Evolutionary conservation across 179 eudicot genomes (phyloP).

Genomic region (Camellia oleifera): DNA sequence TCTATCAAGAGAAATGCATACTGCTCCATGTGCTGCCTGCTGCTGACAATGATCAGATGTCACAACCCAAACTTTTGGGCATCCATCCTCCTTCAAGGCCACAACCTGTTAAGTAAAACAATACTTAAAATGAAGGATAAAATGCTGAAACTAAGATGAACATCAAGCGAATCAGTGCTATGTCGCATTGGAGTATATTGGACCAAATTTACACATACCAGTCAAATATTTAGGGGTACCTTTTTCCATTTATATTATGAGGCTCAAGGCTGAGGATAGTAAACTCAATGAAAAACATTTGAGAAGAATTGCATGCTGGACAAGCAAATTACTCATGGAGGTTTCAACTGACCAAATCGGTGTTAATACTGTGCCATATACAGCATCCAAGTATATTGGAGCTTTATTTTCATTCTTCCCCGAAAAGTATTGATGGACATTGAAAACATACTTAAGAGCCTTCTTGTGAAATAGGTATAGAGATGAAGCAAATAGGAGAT

Average conservation of each 20-base stretch:
- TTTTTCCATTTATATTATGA: neutral
- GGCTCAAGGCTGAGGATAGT: neutral
- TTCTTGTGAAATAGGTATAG: neutral
- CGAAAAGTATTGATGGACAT: neutral
- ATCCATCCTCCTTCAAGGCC: slow-evolving; percentile 92
- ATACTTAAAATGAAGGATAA: no score
- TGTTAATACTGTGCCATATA: neutral
- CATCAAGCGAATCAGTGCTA: neutral
- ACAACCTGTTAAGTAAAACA: slow-evolving; percentile 52
- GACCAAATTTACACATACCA: neutral
- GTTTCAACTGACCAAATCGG: neutral
- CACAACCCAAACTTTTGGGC: slow-evolving; percentile 95
- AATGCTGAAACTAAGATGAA: neutral
- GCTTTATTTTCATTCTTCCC: neutral
- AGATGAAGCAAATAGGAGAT: neutral
- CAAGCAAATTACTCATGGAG: neutral
- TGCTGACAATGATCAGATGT: slow-evolving; percentile 92
- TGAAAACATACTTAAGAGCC: neutral
- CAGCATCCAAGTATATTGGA: slow-evolving; percentile 2
- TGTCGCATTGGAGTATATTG: neutral
- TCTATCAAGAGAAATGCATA: slow-evolving; percentile 30
- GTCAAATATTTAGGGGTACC: neutral
- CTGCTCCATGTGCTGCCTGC: slow-evolving; percentile 88
- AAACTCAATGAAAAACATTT: neutral
- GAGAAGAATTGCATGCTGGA: neutral